Conservation (phyloP, 148 eudicot species). For the Gaultheria prostrata region DNA sequence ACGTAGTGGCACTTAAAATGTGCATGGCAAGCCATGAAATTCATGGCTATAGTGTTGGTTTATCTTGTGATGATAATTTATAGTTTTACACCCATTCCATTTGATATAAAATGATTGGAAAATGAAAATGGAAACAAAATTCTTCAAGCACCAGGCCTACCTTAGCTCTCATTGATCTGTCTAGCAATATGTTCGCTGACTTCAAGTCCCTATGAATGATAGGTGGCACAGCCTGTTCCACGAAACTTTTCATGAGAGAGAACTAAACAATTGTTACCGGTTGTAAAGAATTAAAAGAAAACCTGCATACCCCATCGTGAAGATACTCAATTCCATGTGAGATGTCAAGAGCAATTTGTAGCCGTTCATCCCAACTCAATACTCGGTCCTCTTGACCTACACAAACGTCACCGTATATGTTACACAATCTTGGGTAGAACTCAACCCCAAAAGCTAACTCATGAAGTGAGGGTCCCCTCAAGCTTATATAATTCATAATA, state of each 20-base stretch:
- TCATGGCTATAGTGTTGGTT: not conserved
- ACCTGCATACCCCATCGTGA: slow-evolving; percentile 86
- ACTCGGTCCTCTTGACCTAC: slow-evolving; percentile 53
- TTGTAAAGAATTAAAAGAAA: not conserved
- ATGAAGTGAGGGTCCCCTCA: too few relatives aligned
- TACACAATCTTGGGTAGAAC: too few relatives aligned
- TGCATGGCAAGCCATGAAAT: not conserved
- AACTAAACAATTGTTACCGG: not conserved
- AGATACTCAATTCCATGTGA: slow-evolving; percentile 98
- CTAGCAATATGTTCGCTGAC: slow-evolving; percentile 93
- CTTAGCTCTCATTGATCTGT: slow-evolving; percentile 87
- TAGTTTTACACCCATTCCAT: too few relatives aligned
- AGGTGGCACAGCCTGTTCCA: slow-evolving; percentile 94
- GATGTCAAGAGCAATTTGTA: slow-evolving; percentile 88
- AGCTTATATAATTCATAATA: too few relatives aligned
- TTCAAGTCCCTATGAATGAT: slow-evolving; percentile 93
- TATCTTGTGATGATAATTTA: not conserved
- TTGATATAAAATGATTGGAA: not conserved
- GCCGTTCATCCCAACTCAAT: slow-evolving; percentile 86
- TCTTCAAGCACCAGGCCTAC: slow-evolving; percentile 28
- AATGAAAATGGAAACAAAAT: not conserved
- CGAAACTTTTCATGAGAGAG: slow-evolving; percentile 13
- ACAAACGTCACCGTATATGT: not conserved
- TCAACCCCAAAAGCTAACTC: too few relatives aligned
- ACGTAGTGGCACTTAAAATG: not conserved